Conservation (phyloP, 495 filamentous ascomycete species). For the Lasiosphaeria miniovina region DNA sequence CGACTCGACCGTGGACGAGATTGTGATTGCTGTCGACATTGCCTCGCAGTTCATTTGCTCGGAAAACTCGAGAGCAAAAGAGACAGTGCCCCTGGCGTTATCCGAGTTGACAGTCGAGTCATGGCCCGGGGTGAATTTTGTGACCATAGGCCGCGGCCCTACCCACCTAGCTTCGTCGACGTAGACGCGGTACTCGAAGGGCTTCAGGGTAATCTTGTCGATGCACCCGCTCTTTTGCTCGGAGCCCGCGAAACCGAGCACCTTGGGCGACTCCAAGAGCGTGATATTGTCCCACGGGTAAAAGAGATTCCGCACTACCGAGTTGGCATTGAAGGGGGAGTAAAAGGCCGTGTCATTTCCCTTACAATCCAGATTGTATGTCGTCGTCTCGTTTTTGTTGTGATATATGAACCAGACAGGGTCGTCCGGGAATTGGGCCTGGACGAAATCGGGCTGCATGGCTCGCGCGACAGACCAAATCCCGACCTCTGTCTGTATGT, state of each 20-base stretch:
- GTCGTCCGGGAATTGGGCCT: slow-evolving; percentile 55
- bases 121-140: slow-evolving; percentile 61
- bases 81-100: slow-evolving; percentile 28
- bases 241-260: slow-evolving; percentile 15
- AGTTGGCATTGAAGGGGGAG: slow-evolving; percentile 54
- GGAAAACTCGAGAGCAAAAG: slow-evolving; percentile 59
- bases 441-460: slow-evolving; percentile 37
- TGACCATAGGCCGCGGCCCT: slow-evolving; percentile 55
- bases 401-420: slow-evolving; percentile 64
- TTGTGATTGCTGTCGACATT: slow-evolving; percentile 30
- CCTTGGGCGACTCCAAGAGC: slow-evolving; percentile 34
- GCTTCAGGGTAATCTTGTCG: slow-evolving; percentile 46
- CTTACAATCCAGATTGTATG: slow-evolving; percentile 60
- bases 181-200: slow-evolving; percentile 63
- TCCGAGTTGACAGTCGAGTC: slow-evolving; percentile 52
- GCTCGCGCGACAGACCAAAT: slow-evolving; percentile 48
- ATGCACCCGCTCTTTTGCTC: slow-evolving; percentile 53
- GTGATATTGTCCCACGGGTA: slow-evolving; percentile 62
- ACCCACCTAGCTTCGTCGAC: slow-evolving; percentile 56
- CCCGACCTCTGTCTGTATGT: slow-evolving; percentile 59
- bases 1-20: slow-evolving; percentile 51
- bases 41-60: slow-evolving; percentile 61
- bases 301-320: slow-evolving; percentile 64
- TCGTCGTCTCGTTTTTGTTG: slow-evolving; percentile 59
- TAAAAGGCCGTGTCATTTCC: slow-evolving; percentile 45